Conservation (phyloP, 2,329 filamentous ascomycete species). For the Pseudovirgaria hyperparasitica region DNA sequence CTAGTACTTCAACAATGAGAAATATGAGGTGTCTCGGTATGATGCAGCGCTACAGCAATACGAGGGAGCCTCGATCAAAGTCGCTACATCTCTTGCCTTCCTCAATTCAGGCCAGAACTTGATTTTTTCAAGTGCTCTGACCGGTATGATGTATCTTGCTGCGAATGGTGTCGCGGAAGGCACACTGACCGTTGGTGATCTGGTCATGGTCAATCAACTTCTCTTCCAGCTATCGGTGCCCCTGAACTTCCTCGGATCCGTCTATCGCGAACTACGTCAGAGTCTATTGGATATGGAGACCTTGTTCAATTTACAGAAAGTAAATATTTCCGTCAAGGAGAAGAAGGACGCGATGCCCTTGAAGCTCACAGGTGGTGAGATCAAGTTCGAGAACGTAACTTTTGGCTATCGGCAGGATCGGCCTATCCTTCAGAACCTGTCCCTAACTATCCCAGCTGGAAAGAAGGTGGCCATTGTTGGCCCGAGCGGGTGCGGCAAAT, state of each 20-base stretch:
- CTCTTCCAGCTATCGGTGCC: slow-evolving; percentile 97
- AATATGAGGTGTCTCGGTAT: slow-evolving; percentile 82
- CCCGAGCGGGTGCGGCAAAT: slow-evolving; percentile 91
- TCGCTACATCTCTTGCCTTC: slow-evolving; percentile 83
- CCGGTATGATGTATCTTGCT: slow-evolving; percentile 96
- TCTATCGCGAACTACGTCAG: slow-evolving; percentile 90
- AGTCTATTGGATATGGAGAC: slow-evolving; percentile 97
- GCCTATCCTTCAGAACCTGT: slow-evolving; percentile 75
- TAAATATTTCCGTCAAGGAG: slow-evolving; percentile 80
- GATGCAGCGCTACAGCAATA: slow-evolving; percentile 77
- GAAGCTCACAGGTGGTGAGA: slow-evolving; percentile 67
- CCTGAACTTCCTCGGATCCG: slow-evolving; percentile 93
- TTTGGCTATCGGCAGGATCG: slow-evolving; percentile 85
- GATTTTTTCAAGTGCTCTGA: slow-evolving; percentile 89
- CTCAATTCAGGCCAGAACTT: slow-evolving; percentile 93
- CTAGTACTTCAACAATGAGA: slow-evolving; percentile 93
- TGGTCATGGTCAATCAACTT: slow-evolving; percentile 98
- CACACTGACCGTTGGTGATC: slow-evolving; percentile 76
- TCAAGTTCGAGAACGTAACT: slow-evolving; percentile 85
- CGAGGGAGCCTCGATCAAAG: slow-evolving; percentile 90
- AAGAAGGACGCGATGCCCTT: slow-evolving; percentile 61
- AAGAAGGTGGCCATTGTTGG: slow-evolving; percentile 95
- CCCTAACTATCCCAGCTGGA: slow-evolving; percentile 81
- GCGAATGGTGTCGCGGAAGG: slow-evolving; percentile 78
- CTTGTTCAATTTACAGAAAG: slow-evolving; percentile 91